Evolutionary conservation across 1,284 basidiomycete species (phyloP).

Genomic region (Sporisorium graminicola): DNA sequence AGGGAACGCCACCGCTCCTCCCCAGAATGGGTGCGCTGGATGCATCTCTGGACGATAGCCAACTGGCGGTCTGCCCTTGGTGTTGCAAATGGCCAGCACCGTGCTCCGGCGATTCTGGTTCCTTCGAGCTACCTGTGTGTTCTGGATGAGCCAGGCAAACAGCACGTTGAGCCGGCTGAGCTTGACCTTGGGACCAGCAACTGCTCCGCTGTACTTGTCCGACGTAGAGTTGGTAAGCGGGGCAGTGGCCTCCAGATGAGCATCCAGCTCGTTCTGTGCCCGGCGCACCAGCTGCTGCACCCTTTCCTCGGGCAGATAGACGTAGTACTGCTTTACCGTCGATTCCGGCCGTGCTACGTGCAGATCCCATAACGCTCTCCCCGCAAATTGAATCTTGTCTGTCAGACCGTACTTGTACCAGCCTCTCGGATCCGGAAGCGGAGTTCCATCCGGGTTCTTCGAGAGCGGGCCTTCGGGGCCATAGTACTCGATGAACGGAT

Average conservation of each 20-base stretch:
- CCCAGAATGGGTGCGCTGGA: neutral
- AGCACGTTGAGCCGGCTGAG: neutral
- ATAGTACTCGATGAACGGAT: neutral
- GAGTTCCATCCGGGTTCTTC: neutral
- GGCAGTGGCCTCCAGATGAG: neutral
- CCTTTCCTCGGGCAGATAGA: neutral
- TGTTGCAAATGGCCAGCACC: slow-evolving; percentile 1
- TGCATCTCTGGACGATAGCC: slow-evolving; percentile 1
- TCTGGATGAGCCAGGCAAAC: neutral
- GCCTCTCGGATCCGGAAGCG: neutral
- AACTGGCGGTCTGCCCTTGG: neutral
- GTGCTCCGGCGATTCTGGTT: slow-evolving; percentile 1
- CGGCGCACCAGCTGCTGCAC: neutral
- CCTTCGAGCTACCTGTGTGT: neutral
- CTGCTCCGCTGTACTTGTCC: neutral
- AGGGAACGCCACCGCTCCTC: neutral
- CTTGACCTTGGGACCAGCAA: neutral
- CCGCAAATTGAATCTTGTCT: neutral
- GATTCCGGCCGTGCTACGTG: neutral
- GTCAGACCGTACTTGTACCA: slow-evolving; percentile 2
- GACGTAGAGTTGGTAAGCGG: neutral
- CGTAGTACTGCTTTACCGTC: neutral
- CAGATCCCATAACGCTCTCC: neutral
- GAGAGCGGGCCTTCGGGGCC: neutral
- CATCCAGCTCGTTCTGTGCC: neutral